Evolutionary conservation across 148 eudicot genomes (phyloP), one percentile per base, ranked within the genome.

Genomic region (Rhododendron griersonianum): DNA sequence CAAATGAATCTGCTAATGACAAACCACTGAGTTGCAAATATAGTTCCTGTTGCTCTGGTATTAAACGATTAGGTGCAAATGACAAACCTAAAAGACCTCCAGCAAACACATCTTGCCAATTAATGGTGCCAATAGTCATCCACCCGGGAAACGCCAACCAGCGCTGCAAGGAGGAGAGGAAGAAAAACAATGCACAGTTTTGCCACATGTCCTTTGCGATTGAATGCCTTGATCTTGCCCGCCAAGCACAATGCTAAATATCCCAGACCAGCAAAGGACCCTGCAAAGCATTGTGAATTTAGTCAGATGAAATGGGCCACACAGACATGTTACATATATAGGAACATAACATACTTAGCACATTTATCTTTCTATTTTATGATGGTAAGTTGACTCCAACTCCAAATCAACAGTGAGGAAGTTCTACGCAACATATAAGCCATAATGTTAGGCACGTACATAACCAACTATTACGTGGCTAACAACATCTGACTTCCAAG

Each of bases 121-220:
- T n/a, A n/a, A 48, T 97, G 99, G 84, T 97, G 99, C 98, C 98
- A 94, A 67, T 95, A 95, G 81, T 97, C 98, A 90, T 93, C 98
- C 35, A 97, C 99, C 30, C 98, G 93, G 44, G 99, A 97, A 85
- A 94, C 90, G 28, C 92, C 99, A 30, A 97, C 98, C 18, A 97
- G 87, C 8, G 98, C 87, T 25, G 98, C 99, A 50, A 82, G 55
- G 18, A 97, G 91, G 45, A 94, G 89, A 33, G 98, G 98, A 35
- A 93, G 73, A 35, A 96, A 84, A 81, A 93, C 88, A 3, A 95
- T 37, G 86, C 98, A 95, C 21, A 94, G 91, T 85, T 93, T 97
- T 77, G 95, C 95, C 0, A 92, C 93, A 83, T 95, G 98, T 11
- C 98, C 98, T 79, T 84, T 92, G 2, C 84, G 89, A 84, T 95